phyloP scores from a whole-genome alignment of 441 rosid genomes.

The Populus hybrid region DNA sequence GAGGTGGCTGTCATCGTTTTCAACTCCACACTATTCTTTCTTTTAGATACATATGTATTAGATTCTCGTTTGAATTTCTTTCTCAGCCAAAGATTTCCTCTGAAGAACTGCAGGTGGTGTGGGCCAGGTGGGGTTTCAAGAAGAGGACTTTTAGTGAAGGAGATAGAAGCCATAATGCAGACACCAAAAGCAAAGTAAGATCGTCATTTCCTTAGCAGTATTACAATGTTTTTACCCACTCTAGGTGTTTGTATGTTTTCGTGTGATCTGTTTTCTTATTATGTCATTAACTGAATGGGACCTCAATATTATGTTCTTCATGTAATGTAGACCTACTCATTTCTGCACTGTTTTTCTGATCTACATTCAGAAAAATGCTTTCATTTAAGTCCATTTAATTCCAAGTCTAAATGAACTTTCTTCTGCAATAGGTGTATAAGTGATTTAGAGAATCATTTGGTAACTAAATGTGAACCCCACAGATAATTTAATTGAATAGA shows the following conservation, averaged over 20 bases:
- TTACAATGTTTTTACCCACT: background rate
- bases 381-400: background rate
- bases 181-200: slow-evolving; percentile 78
- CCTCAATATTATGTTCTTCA: background rate
- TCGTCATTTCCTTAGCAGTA: slow-evolving; percentile 18
- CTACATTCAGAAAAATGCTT: background rate
- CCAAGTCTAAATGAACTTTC: background rate
- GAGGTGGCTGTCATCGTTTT: slow-evolving; percentile 24
- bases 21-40: slow-evolving; percentile 21
- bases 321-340: background rate
- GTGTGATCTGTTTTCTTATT: slow-evolving; percentile 2
- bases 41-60: slow-evolving; percentile 30
- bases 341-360: background rate
- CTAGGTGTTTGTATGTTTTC: background rate
- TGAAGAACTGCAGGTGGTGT: slow-evolving; percentile 48
- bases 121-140: slow-evolving; percentile 52
- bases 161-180: slow-evolving; percentile 58
- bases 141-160: slow-evolving; percentile 26
- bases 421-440: background rate
- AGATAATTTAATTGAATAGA: background rate
- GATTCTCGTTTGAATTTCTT: slow-evolving; percentile 35
- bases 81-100: slow-evolving; percentile 32
- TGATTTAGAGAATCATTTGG: slow-evolving; percentile 2
- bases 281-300: background rate
- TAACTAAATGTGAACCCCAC: background rate